Percentiles rank a stretch among this genome's conserved stretches.
Evolutionary conservation across 2,329 filamentous ascomycete genomes (phyloP).

Genomic region (Cladosporium colombiae): DNA sequence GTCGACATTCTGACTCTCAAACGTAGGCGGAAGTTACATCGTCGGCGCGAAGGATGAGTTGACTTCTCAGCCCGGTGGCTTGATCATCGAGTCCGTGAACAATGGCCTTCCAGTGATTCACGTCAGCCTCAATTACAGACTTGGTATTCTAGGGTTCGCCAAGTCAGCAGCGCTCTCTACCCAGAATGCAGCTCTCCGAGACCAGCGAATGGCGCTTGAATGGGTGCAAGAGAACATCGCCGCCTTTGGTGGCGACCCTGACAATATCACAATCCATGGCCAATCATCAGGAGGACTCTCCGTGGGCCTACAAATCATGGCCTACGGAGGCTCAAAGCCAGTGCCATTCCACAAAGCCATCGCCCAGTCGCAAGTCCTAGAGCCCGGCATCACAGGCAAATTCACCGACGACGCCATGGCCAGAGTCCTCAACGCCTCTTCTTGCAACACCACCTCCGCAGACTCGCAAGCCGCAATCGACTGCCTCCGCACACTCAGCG

Average conservation of each 20-base stretch:
- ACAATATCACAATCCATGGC: conserved; percentile 43
- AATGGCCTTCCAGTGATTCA: conserved; percentile 40
- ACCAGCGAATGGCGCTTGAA: conserved; percentile 42
- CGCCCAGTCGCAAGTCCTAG: conserved; percentile 52
- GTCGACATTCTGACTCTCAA: background rate
- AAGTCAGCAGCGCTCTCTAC: conserved; percentile 36
- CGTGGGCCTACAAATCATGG: conserved; percentile 48
- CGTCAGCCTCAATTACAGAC: conserved; percentile 34
- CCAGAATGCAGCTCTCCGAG: conserved; percentile 43
- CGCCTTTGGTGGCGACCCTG: conserved; percentile 44
- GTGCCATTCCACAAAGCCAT: conserved; percentile 51
- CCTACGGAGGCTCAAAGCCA: conserved; percentile 48
- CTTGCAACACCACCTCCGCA: conserved; percentile 44
- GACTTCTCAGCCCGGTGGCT: conserved; percentile 45
- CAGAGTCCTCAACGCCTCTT: conserved; percentile 44
- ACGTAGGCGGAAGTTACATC: conserved; percentile 28
- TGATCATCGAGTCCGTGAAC: conserved; percentile 49
- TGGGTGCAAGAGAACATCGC: conserved; percentile 46
- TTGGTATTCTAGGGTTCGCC: conserved; percentile 44
- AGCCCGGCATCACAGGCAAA: conserved; percentile 50
- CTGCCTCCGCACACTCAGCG: conserved; percentile 51
- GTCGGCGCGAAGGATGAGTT: conserved; percentile 33
- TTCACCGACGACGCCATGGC: conserved; percentile 52
- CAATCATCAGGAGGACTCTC: conserved; percentile 40
- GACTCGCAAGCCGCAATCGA: conserved; percentile 48